Evolutionary conservation across 306 rosid species (phyloP).

Genomic region (Vicia faba): DNA sequence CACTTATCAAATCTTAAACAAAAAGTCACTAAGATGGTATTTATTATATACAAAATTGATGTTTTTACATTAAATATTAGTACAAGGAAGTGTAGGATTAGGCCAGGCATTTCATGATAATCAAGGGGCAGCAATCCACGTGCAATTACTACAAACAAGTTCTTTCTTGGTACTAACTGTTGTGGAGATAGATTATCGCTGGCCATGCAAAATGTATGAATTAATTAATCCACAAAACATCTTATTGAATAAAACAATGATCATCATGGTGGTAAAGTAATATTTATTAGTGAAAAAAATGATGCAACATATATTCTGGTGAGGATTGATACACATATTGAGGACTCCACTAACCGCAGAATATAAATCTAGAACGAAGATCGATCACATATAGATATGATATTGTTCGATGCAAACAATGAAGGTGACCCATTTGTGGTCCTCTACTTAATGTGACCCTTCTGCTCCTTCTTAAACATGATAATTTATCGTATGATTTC

Average conservation of each 20-base stretch:
- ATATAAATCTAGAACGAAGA: background rate
- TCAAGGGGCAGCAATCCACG: too few relatives aligned
- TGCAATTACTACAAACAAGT: too few relatives aligned
- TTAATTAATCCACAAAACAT: background rate
- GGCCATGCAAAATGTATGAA: background rate
- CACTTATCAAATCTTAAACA: too few relatives aligned
- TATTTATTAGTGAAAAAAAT: background rate
- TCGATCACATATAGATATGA: background rate
- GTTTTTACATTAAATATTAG: too few relatives aligned
- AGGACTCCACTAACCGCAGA: background rate
- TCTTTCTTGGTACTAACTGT: background rate
- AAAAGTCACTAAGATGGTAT: too few relatives aligned
- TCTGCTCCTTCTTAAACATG: background rate
- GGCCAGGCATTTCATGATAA: too few relatives aligned
- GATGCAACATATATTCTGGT: background rate
- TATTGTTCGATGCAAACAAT: conserved; percentile 2
- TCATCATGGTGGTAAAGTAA: background rate
- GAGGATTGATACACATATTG: background rate
- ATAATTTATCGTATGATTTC: background rate
- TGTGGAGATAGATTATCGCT: background rate
- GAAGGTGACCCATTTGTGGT: background rate
- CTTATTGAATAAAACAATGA: too few relatives aligned
- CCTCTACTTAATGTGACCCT: background rate
- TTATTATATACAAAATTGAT: too few relatives aligned
- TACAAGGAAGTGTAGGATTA: too few relatives aligned